phyloP scores from a whole-genome alignment of 208 protist genomes.

The Zelonia costaricensis region DNA sequence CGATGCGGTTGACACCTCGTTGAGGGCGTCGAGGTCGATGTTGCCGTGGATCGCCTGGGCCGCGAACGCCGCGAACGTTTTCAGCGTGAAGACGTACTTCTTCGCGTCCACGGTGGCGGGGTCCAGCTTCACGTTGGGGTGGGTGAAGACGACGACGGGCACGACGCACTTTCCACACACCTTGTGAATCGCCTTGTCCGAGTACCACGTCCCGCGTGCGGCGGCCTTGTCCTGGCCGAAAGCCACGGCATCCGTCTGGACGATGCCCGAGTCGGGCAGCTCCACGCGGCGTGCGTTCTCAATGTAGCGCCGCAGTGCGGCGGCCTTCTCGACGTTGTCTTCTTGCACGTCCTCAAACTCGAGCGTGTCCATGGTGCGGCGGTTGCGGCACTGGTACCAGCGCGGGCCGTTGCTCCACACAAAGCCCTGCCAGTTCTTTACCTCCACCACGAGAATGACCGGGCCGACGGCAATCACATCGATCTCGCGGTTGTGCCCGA shows the following conservation, averaged over 20 bases:
- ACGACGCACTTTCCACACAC: constrained; percentile 68
- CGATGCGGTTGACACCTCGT: constrained; percentile 14
- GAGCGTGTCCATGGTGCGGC: constrained; percentile 35
- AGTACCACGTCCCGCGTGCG: constrained; percentile 72
- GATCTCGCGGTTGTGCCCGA: constrained; percentile 89
- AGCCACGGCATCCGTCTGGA: constrained; percentile 7
- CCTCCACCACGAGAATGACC: constrained; percentile 84
- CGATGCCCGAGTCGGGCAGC: constrained; percentile 52
- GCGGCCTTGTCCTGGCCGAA: constrained; percentile 1
- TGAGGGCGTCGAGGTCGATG: constrained; percentile 35
- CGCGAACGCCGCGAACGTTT: constrained; percentile 62
- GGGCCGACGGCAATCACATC: constrained; percentile 85
- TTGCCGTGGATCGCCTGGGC: constrained; percentile 34
- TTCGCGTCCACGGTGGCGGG: constrained; percentile 67
- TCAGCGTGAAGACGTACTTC: constrained; percentile 74
- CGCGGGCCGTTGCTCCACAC: constrained; percentile 84
- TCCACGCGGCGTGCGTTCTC: constrained; percentile 74
- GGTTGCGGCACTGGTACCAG: constrained; percentile 78
- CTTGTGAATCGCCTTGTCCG: constrained; percentile 70
- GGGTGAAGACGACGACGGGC: constrained; percentile 88
- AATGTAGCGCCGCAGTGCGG: constrained; percentile 79
- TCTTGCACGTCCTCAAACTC: constrained; percentile 88
- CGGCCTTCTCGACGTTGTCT: constrained; percentile 85
- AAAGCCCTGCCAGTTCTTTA: constrained; percentile 91
- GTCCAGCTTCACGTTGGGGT: constrained; percentile 66